These are phyloP conservation scores for Telfairia occidentalis DNA, from an alignment of 331 rosid genomes.

Conservation along the genomic window DNA sequence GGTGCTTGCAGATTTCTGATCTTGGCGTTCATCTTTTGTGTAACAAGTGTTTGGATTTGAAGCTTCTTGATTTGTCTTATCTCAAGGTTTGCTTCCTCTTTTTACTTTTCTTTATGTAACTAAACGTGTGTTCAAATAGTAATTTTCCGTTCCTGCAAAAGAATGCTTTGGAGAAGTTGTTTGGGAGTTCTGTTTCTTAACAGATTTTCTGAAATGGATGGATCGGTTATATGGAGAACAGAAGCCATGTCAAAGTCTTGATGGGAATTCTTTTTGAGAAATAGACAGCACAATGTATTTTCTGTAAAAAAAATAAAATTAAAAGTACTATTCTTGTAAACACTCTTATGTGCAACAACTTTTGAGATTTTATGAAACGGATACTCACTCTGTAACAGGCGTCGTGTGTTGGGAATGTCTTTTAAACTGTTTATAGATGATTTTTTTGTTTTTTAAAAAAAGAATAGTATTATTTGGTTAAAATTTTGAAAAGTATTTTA, in stretches of 20 bases:
- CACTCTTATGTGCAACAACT: not conserved
- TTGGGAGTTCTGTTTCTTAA: not conserved
- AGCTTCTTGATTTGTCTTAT: slow-evolving; percentile 45
- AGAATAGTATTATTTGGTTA: no score
- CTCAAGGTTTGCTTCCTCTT: slow-evolving; percentile 33
- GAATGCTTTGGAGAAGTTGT: not conserved
- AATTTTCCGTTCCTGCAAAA: not conserved
- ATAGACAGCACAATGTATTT: not conserved
- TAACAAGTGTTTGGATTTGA: slow-evolving; percentile 45
- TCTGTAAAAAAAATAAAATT: no score
- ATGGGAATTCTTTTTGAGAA: not conserved
- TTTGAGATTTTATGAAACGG: not conserved
- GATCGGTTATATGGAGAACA: not conserved
- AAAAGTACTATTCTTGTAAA: not conserved
- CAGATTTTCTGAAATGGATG: not conserved
- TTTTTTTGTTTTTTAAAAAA: no score
- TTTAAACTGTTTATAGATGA: no score
- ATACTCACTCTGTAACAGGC: no score
- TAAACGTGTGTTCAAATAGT: not conserved
- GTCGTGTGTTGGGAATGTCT: no score
- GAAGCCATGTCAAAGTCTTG: not conserved
- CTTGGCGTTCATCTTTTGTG: slow-evolving; percentile 50
- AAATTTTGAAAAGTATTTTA: no score
- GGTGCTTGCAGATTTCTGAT: slow-evolving; percentile 65
- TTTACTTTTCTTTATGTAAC: not conserved